Evolutionary conservation across 139 green algal genomes (phyloP).

Genomic region (Asterochloris erici): DNA sequence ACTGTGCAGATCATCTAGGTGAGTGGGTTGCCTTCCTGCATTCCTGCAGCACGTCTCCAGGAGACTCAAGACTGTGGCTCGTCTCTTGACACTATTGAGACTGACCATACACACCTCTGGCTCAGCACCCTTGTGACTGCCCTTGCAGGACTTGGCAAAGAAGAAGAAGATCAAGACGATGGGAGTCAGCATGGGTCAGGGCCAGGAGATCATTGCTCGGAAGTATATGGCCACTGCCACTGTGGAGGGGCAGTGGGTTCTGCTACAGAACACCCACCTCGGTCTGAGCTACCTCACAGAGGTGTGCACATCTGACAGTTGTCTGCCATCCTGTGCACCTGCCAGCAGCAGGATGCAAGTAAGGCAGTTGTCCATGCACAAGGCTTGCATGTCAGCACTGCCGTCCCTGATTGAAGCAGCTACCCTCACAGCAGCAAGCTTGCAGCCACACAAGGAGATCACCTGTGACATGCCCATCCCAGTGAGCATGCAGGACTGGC

Average conservation of each 20-base stretch:
- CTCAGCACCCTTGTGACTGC: neutral
- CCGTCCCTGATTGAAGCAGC: too few species aligned
- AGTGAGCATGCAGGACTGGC: too few species aligned
- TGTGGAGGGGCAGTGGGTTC: slow-evolving; percentile 89
- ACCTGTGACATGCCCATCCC: too few species aligned
- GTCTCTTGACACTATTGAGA: neutral
- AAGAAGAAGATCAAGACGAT: slow-evolving; percentile 91
- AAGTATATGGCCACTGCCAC: slow-evolving; percentile 82
- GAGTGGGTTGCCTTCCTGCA: neutral
- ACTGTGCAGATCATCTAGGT: neutral
- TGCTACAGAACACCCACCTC: slow-evolving; percentile 97
- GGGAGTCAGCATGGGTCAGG: slow-evolving; percentile 91
- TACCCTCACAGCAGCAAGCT: too few species aligned
- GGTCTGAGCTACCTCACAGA: slow-evolving; percentile 86
- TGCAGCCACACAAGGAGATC: too few species aligned
- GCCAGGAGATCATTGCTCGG: slow-evolving; percentile 88
- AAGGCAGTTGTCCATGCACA: too few species aligned
- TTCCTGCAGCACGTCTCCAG: neutral
- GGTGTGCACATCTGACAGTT: slow-evolving; percentile 10
- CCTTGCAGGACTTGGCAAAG: slow-evolving; percentile 91
- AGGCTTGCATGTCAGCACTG: too few species aligned
- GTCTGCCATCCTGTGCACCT: too few species aligned
- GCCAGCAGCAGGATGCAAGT: too few species aligned
- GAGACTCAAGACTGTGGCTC: neutral
- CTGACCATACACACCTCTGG: neutral